Base-by-base conservation (phyloP, 805 yeast species). In the Priceomyces castillae region DNA sequence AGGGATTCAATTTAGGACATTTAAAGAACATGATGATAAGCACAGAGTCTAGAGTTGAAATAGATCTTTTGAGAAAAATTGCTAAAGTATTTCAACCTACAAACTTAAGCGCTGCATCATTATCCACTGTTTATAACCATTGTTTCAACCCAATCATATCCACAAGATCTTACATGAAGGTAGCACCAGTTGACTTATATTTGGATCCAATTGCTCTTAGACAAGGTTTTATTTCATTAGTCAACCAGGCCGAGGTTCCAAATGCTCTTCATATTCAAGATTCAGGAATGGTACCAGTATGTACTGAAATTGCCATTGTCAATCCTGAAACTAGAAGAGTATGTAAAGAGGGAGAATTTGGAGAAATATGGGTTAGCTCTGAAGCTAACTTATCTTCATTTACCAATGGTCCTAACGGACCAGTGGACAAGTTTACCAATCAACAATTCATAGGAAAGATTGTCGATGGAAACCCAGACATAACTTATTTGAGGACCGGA, bases 351-450 rank as follows among this genome's bases (percentile, higher is more conserved):
- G 97, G 98, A 6, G 99, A 94, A 62, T 82, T 80, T 61, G 99
- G 99, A 26, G 99, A 94, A 65, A 89, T 94, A 31, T 94, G 98
- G 98, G 95, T 92, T 2, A 80, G 86, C 49, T 86, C 96, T 1
- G 96, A 89, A 50, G 95, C 92, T 0, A 90, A 85, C 52, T 84
- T 81, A 22, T 61, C 72, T 10, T 78, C 80, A 5, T 83, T 81
- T 58, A 77, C 80, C 31, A 71, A 77, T 40, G 81, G 81, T 2
- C 76, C 76, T 0, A 70, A 72, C 22, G 71, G 80, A 1, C 74
- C 73, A 1, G 69, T 74, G 7, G 86, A 82, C 48, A 63, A 67
- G 10, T 78, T 82, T 50, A 69, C 70, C 16, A 56, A 56, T 26
- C 48, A 53, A 7, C 86, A 86, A 50, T 80, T 86, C 51, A 63